Evolutionary conservation across 768 basidiomycete genomes (phyloP).

Genomic region (Pleurotus djamor): DNA sequence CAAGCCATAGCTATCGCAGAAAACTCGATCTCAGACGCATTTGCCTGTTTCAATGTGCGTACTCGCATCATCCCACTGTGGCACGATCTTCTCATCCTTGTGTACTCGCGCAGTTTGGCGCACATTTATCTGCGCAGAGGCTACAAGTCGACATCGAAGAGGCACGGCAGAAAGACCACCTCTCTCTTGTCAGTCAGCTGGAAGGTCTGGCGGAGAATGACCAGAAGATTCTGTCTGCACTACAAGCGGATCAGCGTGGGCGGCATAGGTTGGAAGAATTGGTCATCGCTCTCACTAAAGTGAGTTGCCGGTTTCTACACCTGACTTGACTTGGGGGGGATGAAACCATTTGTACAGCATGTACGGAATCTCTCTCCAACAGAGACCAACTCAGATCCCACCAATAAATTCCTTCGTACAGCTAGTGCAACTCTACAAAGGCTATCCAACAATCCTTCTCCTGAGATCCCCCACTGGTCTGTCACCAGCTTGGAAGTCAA

Average conservation of each 20-base stretch:
- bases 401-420: background rate
- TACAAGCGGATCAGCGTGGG: slow-evolving; percentile 11
- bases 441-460: background rate
- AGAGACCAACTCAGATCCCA: background rate
- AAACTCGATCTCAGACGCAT: slow-evolving; percentile 10
- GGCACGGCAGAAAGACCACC: slow-evolving; percentile 12
- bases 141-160: slow-evolving; percentile 14
- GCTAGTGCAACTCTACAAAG: background rate
- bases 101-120: slow-evolving; percentile 1
- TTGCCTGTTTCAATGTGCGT: slow-evolving; percentile 13
- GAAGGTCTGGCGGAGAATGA: slow-evolving; percentile 13
- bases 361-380: background rate
- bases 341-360: too few relatives aligned
- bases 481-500: background rate
- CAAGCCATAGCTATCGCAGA: slow-evolving; percentile 11
- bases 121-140: slow-evolving; percentile 7
- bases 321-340: too few relatives aligned
- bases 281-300: slow-evolving; percentile 15
- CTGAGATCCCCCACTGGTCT: background rate
- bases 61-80: background rate
- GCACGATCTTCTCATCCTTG: background rate
- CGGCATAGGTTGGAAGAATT: slow-evolving; percentile 14
- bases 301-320: too few relatives aligned
- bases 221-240: slow-evolving; percentile 13
- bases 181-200: slow-evolving; percentile 9